Evolutionary conservation across 1,139 yeast species (phyloP).

Genomic region (Pichia sp.): DNA sequence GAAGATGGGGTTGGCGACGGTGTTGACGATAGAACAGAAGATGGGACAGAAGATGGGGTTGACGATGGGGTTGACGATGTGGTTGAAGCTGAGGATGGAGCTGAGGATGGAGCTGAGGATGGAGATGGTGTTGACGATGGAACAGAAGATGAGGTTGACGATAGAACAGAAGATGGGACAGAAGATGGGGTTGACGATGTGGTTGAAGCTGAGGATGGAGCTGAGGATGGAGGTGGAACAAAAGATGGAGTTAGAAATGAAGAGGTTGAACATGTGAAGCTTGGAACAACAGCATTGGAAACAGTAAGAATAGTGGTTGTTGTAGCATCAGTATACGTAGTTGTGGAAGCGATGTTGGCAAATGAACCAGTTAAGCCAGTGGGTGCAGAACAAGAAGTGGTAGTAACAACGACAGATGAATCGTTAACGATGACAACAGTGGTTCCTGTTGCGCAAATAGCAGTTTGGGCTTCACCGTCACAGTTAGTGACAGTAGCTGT

Average conservation of each 20-base stretch:
- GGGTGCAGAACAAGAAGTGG: conserved; percentile 11
- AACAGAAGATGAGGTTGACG: neutral
- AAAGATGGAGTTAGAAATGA: conserved; percentile 3
- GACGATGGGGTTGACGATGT: neutral
- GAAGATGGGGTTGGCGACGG: neutral
- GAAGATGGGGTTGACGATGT: neutral
- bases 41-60: neutral
- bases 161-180: neutral
- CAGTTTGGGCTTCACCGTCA: conserved; percentile 13
- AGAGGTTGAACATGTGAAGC: conserved; percentile 6
- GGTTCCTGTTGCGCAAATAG: conserved; percentile 4
- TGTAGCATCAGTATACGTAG: neutral
- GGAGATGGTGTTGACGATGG: neutral
- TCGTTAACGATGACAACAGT: conserved; percentile 1
- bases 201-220: neutral
- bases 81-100: neutral
- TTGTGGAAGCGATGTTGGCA: neutral
- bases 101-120: neutral
- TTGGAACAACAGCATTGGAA: conserved; percentile 10
- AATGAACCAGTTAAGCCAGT: conserved; percentile 6
- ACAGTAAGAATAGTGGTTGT: conserved; percentile 9
- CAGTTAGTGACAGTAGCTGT: conserved; percentile 18
- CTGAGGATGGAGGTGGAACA: conserved; percentile 1
- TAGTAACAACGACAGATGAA: conserved; percentile 15
- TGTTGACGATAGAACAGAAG: neutral